Evolutionary conservation across 2,329 filamentous ascomycete genomes (phyloP), one percentile per base, ranked within the genome.

Genomic region (Colletotrichum sp.): DNA sequence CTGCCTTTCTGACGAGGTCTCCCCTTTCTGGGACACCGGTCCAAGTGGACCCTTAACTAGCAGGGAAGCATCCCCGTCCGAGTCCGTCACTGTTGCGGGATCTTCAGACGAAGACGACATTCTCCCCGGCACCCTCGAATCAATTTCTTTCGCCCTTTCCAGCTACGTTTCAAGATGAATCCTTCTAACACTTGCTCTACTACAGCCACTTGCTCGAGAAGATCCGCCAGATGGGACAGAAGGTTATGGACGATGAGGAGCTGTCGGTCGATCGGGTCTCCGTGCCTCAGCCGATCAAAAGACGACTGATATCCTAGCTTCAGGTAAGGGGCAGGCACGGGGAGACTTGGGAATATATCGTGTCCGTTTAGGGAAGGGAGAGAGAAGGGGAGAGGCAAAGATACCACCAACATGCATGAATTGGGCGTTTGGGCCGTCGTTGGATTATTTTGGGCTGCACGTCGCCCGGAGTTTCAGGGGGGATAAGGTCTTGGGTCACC

Each of bases 191-290:
- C 70, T 75, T 10, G 71, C 70, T 26, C 24, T 74, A 77, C 67
- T 76, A 55, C 79, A 91, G 89, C 82, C 87, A 91, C 78, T 84
- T 92, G n/a, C 87, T 92, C 70, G 88, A 90, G 15, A 91, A 90
- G 76, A 87, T 92, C 74, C 88, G 88, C 74, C 83, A 81, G 15
- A 79, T 90, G 71, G 86, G 86, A 69, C 86, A 87, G 67, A 85
- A 82, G 66, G 80, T 83, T 2, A 79, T 84, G 68, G 78, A 79
- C 36, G 79, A 80, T 18, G 81, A 85, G 28, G 82, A 84, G 71
- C 78, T 80, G 7, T 65, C 77, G 5, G 39, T 86, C 21, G 80
- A 86, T 63, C 85, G 82, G 30, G 69, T 81, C 5, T 57, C 78
- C n/a, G 79, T 85, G 2, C 86, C 87, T 2, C 80, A 84, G 48